Percentiles rank a stretch among this genome's conserved stretches.
Evolutionary conservation across 768 basidiomycete species (phyloP).

Genomic region (Russula sp.): DNA sequence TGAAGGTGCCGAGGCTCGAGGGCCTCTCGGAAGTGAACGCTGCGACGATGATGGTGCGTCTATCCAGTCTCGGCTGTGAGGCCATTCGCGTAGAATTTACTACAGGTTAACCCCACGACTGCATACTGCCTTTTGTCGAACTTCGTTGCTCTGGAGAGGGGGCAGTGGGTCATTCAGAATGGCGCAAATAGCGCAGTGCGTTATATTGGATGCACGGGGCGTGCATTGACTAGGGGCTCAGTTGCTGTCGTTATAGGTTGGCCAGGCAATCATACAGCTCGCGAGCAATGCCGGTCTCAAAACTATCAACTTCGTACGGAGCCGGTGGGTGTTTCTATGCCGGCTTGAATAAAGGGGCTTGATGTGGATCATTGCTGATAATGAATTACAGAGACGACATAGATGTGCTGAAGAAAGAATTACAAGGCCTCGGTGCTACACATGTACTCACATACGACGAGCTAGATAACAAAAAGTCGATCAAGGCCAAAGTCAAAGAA

Average conservation of each 20-base stretch:
- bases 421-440: constrained; percentile 65
- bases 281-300: constrained; percentile 67
- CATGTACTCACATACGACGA: constrained; percentile 79
- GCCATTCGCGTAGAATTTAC: not conserved
- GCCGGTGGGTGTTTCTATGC: constrained; percentile 48
- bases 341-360: not conserved
- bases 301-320: constrained; percentile 79
- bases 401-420: constrained; percentile 46
- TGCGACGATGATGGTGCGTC: constrained; percentile 69
- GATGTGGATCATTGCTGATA: not conserved
- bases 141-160: constrained; percentile 59
- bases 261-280: constrained; percentile 84
- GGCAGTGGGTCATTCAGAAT: constrained; percentile 84
- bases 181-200: constrained; percentile 80
- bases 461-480: constrained; percentile 49
- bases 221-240: not conserved
- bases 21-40: constrained; percentile 57
- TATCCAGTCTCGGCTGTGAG: not conserved
- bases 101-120: constrained; percentile 76
- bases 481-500: constrained; percentile 53
- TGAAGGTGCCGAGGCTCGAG: constrained; percentile 52
- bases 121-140: constrained; percentile 80
- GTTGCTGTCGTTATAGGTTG: constrained; percentile 47
- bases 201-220: constrained; percentile 10
- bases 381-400: constrained; percentile 48